These are phyloP conservation scores for Mucor indicus DNA, from an alignment of 371 early-diverging fungal genomes.

Conservation along the genomic window DNA sequence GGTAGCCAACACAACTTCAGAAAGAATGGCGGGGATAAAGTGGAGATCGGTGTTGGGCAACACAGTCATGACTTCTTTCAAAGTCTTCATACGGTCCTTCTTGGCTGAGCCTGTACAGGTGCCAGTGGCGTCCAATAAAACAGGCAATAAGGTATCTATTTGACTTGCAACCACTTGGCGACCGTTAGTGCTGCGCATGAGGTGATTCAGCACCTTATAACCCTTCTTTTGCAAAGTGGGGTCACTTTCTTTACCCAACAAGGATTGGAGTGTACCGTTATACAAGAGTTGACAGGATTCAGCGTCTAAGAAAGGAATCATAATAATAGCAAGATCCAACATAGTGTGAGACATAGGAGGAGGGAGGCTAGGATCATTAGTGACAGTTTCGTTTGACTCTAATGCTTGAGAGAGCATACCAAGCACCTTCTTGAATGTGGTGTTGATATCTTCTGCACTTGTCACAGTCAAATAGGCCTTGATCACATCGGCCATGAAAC, in stretches of 20 bases:
- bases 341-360: constrained; percentile 73
- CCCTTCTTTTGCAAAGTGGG: constrained; percentile 89
- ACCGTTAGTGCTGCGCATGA: constrained; percentile 52
- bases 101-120: constrained; percentile 63
- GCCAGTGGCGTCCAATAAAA: constrained; percentile 53
- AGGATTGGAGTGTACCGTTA: constrained; percentile 49
- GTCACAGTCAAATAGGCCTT: constrained; percentile 65
- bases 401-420: constrained; percentile 63
- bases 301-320: constrained; percentile 70
- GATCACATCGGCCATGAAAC: constrained; percentile 72
- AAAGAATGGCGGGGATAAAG: constrained; percentile 81
- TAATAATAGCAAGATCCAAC: constrained; percentile 71
- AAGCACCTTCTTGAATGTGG: constrained; percentile 64
- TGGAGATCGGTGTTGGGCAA: constrained; percentile 67
- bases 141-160: constrained; percentile 46
- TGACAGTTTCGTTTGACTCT: constrained; percentile 27
- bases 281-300: constrained; percentile 56
- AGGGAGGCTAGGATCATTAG: constrained; percentile 43
- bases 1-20: constrained; percentile 89
- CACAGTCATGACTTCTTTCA: constrained; percentile 51
- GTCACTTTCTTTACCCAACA: constrained; percentile 67
- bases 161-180: constrained; percentile 38
- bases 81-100: constrained; percentile 65
- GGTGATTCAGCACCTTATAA: constrained; percentile 80
- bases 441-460: constrained; percentile 50